These are phyloP conservation scores for Plasmodium billcollinsi DNA, from an alignment of 169 alveolate genomes.

Conservation along the genomic window DNA sequence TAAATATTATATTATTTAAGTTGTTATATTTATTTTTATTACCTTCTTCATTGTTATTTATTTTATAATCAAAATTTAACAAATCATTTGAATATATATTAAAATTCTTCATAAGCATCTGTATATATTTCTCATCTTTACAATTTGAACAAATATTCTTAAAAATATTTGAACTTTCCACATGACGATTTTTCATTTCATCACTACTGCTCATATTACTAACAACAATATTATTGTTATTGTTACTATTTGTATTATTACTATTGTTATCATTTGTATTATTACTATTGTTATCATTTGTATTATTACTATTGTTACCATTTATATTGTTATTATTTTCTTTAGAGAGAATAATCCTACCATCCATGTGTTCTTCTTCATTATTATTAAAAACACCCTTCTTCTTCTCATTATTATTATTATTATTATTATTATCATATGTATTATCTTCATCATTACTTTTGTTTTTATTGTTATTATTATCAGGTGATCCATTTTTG, in stretches of 20 bases:
- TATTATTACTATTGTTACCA: background rate
- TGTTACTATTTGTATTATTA: background rate
- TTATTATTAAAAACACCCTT: background rate
- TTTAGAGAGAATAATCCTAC: background rate
- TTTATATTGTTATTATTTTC: background rate
- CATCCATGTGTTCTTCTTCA: background rate
- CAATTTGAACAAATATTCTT: background rate
- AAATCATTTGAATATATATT: background rate
- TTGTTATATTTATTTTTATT: background rate
- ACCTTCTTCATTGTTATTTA: background rate
- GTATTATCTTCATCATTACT: no score
- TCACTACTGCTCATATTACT: background rate
- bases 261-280: background rate
- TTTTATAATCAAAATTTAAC: slow-evolving; percentile 3
- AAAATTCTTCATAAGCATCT: background rate
- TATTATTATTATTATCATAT: no score
- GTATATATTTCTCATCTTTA: background rate
- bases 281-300: background rate
- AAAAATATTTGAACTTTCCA: background rate
- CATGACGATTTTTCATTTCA: background rate
- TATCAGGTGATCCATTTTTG: no score
- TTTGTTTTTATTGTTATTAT: no score
- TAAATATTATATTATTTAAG: background rate
- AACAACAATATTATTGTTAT: background rate
- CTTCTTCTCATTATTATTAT: no score